Evolutionary conservation across 495 filamentous ascomycete species (phyloP), one percentile per base, ranked within the genome.

Genomic region (Xylaria scruposa): DNA sequence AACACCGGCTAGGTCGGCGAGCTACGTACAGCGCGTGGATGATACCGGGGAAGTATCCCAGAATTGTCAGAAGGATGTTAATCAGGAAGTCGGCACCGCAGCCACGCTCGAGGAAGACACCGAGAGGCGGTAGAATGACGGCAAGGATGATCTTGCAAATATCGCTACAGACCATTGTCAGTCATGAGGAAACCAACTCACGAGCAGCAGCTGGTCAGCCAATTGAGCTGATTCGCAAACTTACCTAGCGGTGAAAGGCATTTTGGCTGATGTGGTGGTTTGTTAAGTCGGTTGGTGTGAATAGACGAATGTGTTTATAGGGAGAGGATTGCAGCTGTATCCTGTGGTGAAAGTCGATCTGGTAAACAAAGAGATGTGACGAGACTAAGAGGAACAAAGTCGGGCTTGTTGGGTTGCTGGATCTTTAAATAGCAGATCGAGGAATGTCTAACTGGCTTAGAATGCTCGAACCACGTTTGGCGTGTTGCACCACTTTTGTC

Each of bases 81-180:
- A 97, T 94, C 76, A 92, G 83, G 73, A 97, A 85, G 77, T 97
- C 93, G 77, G 89, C 88, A 80, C 89, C 88, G 84, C 92, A 94
- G 78, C 94, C 94, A 49, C 91, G 90, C 86, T 96, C 92, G 70
- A 97, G 89, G 88, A 97, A 97, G 79, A 97, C 95, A 81, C 94
- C 93, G 44, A 97, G 86, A 73, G 95, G 95, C 49, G 95, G 95
- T 63, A 97, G 86, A 85, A 97, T 83, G 84, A 97, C 85, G 84
- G 93, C 92, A 81, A 94, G 87, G 83, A 96, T 89, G 85, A 95
- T 93, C 86, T 95, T 94, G 91, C 90, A 91, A 85, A 94, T 93
- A 77, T 95, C 92, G 81, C 92, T 94, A 77, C 40, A 53, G 31
- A 10, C 1, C 49, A 42, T 8, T 42, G 64, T 70, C 19, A 61